Evolutionary conservation across 805 yeast species (phyloP).

Genomic region (Grigorovia jiainica): DNA sequence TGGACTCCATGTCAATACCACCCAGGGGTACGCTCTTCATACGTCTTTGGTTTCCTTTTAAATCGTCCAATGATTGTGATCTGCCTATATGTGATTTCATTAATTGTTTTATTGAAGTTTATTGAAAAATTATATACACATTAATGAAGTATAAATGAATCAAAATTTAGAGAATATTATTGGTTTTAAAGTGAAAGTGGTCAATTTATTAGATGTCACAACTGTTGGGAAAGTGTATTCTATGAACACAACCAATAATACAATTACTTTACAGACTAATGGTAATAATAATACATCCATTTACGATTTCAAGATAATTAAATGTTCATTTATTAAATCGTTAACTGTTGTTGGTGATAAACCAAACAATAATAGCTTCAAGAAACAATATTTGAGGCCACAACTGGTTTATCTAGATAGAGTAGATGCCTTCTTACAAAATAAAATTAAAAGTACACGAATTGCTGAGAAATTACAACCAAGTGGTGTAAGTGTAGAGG

Average conservation of each 20-base stretch:
- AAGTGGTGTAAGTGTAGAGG: conserved; percentile 33
- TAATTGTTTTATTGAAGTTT: not conserved
- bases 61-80: conserved; percentile 1
- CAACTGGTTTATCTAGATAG: conserved; percentile 26
- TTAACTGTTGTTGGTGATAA: conserved; percentile 38
- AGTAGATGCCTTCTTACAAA: conserved; percentile 18
- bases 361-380: conserved; percentile 20
- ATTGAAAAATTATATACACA: not conserved
- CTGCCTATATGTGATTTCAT: not conserved
- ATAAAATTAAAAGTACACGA: conserved; percentile 19
- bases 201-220: conserved; percentile 47
- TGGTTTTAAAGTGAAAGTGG: conserved; percentile 45
- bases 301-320: conserved; percentile 40
- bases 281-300: conserved; percentile 14
- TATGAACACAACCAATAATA: conserved; percentile 38
- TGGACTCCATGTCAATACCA: not conserved
- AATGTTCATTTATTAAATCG: conserved; percentile 47
- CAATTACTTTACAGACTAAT: conserved; percentile 26
- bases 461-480: conserved; percentile 24
- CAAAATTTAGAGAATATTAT: conserved; percentile 21
- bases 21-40: no score
- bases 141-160: conserved; percentile 14
- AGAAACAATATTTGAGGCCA: conserved; percentile 27
- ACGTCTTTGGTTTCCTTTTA: no score
- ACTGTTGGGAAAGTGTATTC: conserved; percentile 58